Evolutionary conservation across 2,329 filamentous ascomycete genomes (phyloP), one percentile per base, ranked within the genome.

Genomic region (Trichophyton mentagrophytes): DNA sequence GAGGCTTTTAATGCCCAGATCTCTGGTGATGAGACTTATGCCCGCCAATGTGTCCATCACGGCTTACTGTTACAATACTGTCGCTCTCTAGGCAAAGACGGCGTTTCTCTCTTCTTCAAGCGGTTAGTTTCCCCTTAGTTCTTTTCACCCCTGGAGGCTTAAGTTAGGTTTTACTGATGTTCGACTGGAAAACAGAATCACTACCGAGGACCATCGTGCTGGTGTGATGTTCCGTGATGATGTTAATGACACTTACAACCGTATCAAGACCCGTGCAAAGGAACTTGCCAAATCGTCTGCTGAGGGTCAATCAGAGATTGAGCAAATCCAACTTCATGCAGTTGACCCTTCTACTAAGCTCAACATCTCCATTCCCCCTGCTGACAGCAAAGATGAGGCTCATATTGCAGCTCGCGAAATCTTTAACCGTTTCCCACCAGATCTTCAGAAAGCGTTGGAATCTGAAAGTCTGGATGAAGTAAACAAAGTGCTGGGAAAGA

Each of bases 281-380:
- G 89, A 95, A 73, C 86, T 96, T 65, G 79, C 78, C 46, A 82
- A 82, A 64, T 80, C 87, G 66, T 74, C 78, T 61, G 76, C 79
- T 51, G 79, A 77, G 4, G 78, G 78, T 20, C 72, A 74, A 51
- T 77, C 78, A 6, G 89, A 87, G 20, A 87, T 95, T 8, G 93
- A 99, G 77, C 92, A 96, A 74, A 99, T 99, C 67, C 95, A 99
- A 75, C 81, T 99, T 55, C 93, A 99, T 71, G 92, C 93, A 13
- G 91, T 99, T 9, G 90, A 96, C 72, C 92, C 92, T 0, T 88
- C 87, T 56, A 96, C 92, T 2, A 86, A 88, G 63, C 96, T 99
- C 72, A 88, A 89, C 71, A 96, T 97, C 73, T 83, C 77, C 60
- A 86, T 95, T 44, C 92, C 93, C 11, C 79, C 87, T 0, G 79